A percentile compares a stretch with the other conserved stretches of the same genome.
Conservation (phyloP, 1,284 basidiomycete genomes). For the Tilletia horrida region DNA sequence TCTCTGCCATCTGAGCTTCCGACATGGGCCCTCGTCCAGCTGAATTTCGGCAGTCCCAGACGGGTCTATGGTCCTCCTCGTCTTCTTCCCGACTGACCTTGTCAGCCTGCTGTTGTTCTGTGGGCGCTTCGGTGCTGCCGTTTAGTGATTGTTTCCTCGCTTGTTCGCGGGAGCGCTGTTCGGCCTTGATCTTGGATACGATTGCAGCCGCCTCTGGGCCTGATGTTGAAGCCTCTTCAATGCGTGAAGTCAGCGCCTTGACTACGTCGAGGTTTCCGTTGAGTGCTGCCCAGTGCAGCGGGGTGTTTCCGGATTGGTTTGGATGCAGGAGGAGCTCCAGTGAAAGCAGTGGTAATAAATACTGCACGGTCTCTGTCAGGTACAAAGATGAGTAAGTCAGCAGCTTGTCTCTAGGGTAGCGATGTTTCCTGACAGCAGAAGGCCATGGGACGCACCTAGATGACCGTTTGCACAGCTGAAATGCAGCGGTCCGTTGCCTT, state of each 20-base stretch:
- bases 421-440: too few relatives aligned
- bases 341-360: constrained; percentile 32
- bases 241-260: constrained; percentile 35
- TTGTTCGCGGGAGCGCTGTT: constrained; percentile 30
- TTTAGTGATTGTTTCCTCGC: constrained; percentile 1
- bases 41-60: constrained; percentile 51
- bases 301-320: constrained; percentile 50
- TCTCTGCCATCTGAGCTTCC: constrained; percentile 51
- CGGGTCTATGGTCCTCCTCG: constrained; percentile 29
- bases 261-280: constrained; percentile 48
- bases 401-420: not conserved
- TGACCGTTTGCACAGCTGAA: constrained; percentile 51
- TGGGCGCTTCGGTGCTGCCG: not conserved
- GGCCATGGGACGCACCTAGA: constrained; percentile 24
- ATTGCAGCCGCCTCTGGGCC: constrained; percentile 22
- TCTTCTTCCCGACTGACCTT: constrained; percentile 24
- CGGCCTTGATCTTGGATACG: constrained; percentile 26
- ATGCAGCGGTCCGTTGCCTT: constrained; percentile 44
- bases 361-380: constrained; percentile 29
- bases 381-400: not conserved
- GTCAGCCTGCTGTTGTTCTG: constrained; percentile 25
- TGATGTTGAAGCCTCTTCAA: constrained; percentile 34
- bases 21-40: constrained; percentile 52
- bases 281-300: constrained; percentile 53
- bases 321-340: constrained; percentile 35